Evolutionary conservation across 768 basidiomycete genomes (phyloP).

Genomic region (Mycena rosella): DNA sequence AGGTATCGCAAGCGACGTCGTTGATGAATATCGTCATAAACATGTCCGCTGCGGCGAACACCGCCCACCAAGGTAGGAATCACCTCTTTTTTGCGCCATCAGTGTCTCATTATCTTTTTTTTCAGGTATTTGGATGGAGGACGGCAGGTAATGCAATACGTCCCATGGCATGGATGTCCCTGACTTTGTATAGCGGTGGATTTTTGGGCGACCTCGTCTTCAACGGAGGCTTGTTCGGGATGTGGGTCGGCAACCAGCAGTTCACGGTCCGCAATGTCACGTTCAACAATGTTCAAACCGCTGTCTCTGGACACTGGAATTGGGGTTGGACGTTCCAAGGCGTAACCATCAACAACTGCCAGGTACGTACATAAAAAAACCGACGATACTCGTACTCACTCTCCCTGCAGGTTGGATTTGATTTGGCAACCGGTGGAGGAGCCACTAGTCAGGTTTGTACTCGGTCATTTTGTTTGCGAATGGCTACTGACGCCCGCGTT

Average conservation of each 20-base stretch:
- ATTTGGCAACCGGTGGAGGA: slow-evolving; percentile 64
- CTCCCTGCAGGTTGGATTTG: slow-evolving; percentile 65
- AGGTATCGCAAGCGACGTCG: slow-evolving; percentile 83
- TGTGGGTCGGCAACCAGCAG: slow-evolving; percentile 88
- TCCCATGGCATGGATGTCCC: background rate
- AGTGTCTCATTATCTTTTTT: background rate
- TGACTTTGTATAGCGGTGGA: slow-evolving; percentile 55
- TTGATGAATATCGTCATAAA: slow-evolving; percentile 79
- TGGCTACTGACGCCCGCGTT: background rate
- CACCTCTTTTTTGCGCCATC: background rate
- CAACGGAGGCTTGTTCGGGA: slow-evolving; percentile 72
- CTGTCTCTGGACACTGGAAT: slow-evolving; percentile 47
- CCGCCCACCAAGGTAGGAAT: slow-evolving; percentile 69
- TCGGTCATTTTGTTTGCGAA: background rate
- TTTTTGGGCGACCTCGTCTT: slow-evolving; percentile 68
- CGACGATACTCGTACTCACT: slow-evolving; percentile 8
- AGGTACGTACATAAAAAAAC: slow-evolving; percentile 37
- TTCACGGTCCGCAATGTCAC: slow-evolving; percentile 73
- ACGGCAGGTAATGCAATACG: slow-evolving; percentile 67
- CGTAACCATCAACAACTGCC: slow-evolving; percentile 56
- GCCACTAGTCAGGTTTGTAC: slow-evolving; percentile 54
- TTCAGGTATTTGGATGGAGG: slow-evolving; percentile 79
- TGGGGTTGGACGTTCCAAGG: slow-evolving; percentile 63
- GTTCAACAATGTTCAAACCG: slow-evolving; percentile 66
- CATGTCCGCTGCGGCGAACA: slow-evolving; percentile 73